phyloP scores from a whole-genome alignment of 441 rosid species.

The Eruca vesicaria region DNA sequence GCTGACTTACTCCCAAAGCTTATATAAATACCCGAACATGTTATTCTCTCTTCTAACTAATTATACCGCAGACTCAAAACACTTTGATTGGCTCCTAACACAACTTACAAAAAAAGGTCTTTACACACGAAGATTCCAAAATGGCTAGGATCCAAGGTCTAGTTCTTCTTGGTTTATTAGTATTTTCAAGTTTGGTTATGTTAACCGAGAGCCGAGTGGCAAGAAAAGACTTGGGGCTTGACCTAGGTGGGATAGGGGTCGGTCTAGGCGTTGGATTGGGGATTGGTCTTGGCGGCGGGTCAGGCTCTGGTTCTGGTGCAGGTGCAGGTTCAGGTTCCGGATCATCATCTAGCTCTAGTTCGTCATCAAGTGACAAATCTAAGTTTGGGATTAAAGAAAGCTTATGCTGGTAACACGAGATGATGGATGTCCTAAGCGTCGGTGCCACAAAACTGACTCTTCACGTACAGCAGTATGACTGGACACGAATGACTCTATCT shows the following conservation, averaged over 20 bases:
- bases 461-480: too few relatives aligned
- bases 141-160: constrained; percentile 38
- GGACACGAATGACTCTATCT: too few relatives aligned
- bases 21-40: constrained; percentile 30
- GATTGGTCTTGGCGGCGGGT: constrained; percentile 54
- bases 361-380: too few relatives aligned
- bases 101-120: neutral
- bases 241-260: constrained; percentile 55
- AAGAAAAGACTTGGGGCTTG: constrained; percentile 60
- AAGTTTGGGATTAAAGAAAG: too few relatives aligned
- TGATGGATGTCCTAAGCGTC: too few relatives aligned
- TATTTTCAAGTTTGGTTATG: constrained; percentile 32
- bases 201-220: constrained; percentile 52
- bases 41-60: constrained; percentile 2
- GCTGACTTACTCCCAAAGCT: constrained; percentile 9
- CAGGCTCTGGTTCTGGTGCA: constrained; percentile 43
- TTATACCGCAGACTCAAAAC: neutral
- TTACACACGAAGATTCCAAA: constrained; percentile 3
- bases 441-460: too few relatives aligned
- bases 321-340: constrained; percentile 34
- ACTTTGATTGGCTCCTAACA: neutral
- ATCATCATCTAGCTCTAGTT: constrained; percentile 43
- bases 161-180: constrained; percentile 40
- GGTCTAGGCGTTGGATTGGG: constrained; percentile 59
- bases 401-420: too few relatives aligned